Evolutionary conservation across 164 flowering plant species (phyloP).

Genomic region (Dillenia suffruticosa): DNA sequence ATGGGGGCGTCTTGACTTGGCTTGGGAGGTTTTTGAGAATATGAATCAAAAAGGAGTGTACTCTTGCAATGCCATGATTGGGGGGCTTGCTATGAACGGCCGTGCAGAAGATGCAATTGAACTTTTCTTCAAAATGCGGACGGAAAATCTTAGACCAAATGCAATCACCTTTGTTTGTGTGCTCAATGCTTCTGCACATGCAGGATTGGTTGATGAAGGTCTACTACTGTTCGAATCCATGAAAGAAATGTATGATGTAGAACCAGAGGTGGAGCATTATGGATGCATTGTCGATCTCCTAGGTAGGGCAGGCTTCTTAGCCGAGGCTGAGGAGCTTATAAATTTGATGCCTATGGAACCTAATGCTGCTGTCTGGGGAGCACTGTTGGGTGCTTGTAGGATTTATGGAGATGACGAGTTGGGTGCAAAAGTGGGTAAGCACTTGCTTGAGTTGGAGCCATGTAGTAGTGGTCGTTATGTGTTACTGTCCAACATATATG

Average conservation of each 20-base stretch:
- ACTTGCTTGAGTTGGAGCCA: conserved; percentile 36
- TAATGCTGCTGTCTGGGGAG: conserved; percentile 40
- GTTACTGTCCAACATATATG: conserved; percentile 33
- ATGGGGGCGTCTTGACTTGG: conserved; percentile 34
- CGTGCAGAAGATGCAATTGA: conserved; percentile 28
- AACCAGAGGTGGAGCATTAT: conserved; percentile 35
- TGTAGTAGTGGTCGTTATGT: conserved; percentile 33
- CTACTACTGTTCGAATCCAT: conserved; percentile 20
- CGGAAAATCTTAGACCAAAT: conserved; percentile 21
- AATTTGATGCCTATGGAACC: conserved; percentile 32
- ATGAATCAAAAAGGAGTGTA: conserved; percentile 27
- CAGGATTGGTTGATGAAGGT: conserved; percentile 37
- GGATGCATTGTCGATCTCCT: conserved; percentile 44
- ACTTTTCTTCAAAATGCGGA: conserved; percentile 26
- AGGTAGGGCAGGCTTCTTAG: conserved; percentile 37
- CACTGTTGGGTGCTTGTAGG: conserved; percentile 38
- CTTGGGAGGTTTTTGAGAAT: conserved; percentile 35
- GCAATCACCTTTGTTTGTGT: conserved; percentile 34
- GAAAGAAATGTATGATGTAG: conserved; percentile 19
- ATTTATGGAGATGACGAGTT: conserved; percentile 30
- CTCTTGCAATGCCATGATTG: conserved; percentile 44
- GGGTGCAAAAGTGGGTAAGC: conserved; percentile 33
- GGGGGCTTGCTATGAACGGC: conserved; percentile 43
- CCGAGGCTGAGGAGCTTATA: conserved; percentile 30
- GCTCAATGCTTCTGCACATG: conserved; percentile 41